phyloP scores from a whole-genome alignment of 768 basidiomycete genomes.

The button mushroom (Agaricus bisporus) region DNA sequence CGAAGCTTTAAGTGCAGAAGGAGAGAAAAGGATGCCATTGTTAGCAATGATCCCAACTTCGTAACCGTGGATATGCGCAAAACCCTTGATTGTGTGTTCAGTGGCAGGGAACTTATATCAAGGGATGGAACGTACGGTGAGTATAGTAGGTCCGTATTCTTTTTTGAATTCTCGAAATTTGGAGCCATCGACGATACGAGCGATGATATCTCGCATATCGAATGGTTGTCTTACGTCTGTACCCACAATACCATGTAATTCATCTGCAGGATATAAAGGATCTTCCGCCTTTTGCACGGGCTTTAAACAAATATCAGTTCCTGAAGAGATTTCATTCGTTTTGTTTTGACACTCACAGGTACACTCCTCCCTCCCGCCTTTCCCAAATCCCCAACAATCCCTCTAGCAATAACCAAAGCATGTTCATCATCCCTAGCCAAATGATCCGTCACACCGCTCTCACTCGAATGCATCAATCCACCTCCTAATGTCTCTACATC shows the following conservation, averaged over 20 bases:
- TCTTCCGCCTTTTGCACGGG: slow-evolving; percentile 56
- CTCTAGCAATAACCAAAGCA: slow-evolving; percentile 74
- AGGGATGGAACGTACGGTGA: slow-evolving; percentile 53
- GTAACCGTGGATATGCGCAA: slow-evolving; percentile 83
- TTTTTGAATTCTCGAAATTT: slow-evolving; percentile 94
- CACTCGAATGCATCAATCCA: slow-evolving; percentile 85
- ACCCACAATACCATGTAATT: slow-evolving; percentile 88
- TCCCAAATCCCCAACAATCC: slow-evolving; percentile 75
- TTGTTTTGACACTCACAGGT: slow-evolving; percentile 49
- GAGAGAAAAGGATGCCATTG: slow-evolving; percentile 92
- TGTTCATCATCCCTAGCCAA: slow-evolving; percentile 82
- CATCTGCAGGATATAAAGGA: slow-evolving; percentile 73
- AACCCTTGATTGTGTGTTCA: no score
- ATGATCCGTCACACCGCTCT: slow-evolving; percentile 89
- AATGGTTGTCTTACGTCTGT: slow-evolving; percentile 85
- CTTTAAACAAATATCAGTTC: slow-evolving; percentile 23
- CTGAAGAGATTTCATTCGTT: no score
- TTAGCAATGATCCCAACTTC: slow-evolving; percentile 91
- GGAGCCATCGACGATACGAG: slow-evolving; percentile 87
- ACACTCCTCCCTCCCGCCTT: slow-evolving; percentile 44
- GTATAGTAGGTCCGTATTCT: slow-evolving; percentile 86
- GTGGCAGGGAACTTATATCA: no score
- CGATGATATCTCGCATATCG: slow-evolving; percentile 92
- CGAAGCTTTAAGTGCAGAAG: slow-evolving; percentile 88
- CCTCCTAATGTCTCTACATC: slow-evolving; percentile 92